Evolutionary conservation across 192 early-diverging fungal genomes (phyloP).

Genomic region (Coemansia erecta): DNA sequence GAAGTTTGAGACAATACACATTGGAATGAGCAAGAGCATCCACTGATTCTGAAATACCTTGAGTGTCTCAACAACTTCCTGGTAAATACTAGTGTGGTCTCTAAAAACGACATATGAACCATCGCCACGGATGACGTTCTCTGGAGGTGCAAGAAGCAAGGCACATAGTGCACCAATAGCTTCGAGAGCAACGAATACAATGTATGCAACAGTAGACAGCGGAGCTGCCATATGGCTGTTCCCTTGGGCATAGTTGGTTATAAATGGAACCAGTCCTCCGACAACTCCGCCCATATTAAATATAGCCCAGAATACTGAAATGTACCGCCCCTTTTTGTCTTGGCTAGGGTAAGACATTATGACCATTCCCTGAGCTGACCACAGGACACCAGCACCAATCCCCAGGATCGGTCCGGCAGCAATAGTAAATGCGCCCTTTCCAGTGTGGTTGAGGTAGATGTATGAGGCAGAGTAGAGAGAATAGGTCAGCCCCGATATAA

Average conservation of each 20-base stretch:
- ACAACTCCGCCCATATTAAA: conserved; percentile 79
- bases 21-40: conserved; percentile 65
- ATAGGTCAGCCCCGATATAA: conserved; percentile 60
- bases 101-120: conserved; percentile 59
- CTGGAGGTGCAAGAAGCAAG: conserved; percentile 57
- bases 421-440: conserved; percentile 49
- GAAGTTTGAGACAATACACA: conserved; percentile 45
- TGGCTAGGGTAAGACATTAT: conserved; percentile 83
- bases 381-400: conserved; percentile 12
- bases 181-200: conserved; percentile 69
- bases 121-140: conserved; percentile 60
- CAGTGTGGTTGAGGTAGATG: conserved; percentile 60
- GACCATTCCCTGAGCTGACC: conserved; percentile 59
- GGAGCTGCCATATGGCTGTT: conserved; percentile 32
- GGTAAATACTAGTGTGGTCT: conserved; percentile 60
- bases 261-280: conserved; percentile 72
- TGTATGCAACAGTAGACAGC: conserved; percentile 63
- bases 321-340: conserved; percentile 75
- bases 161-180: conserved; percentile 58
- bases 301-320: conserved; percentile 80
- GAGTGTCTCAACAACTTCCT: conserved; percentile 55
- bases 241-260: conserved; percentile 70
- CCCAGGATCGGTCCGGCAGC: conserved; percentile 20
- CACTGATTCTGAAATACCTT: conserved; percentile 60
- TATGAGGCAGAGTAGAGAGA: conserved; percentile 69